Evolutionary conservation across 2,329 filamentous ascomycete genomes (phyloP), one percentile per base, ranked within the genome.

Genomic region (Zasmidium cellare): DNA sequence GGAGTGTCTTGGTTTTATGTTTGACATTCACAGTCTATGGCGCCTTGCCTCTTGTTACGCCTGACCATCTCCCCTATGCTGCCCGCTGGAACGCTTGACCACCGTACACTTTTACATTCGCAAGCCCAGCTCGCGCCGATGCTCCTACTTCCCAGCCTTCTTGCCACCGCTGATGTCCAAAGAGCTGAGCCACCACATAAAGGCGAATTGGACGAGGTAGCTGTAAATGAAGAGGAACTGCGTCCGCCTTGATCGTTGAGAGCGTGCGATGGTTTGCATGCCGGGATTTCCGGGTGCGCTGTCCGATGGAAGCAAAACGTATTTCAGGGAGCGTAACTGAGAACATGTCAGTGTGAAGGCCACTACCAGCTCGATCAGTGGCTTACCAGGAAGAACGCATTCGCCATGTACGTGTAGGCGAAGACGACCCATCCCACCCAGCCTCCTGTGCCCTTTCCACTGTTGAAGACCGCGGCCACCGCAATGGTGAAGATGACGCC

Each of bases 171-270:
- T 57, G 24, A 70, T 47, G 38, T 73, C 69, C 66, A 83, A 77
- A 22, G 82, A 77, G 63, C 77, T 89, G 61, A 90, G 75, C 70
- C 87, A 82, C 87, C 93, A 94, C 92, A 97, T 99, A 75, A 97
- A 96, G 56, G 92, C 79, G 66, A 97, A 84, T 78, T 99, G 94
- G 56, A 97, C 88, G 55, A 96, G 81, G 75, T 97, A 99, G 46
- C 92, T 93, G 77, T 99, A 97, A 66, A 92, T 82, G 75, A 96
- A 96, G 65, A 97, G 81, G 71, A 96, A 96, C 75, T 96, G 91
- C 1, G 92, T 96, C 62, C 92, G 83, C 72, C 91, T 87, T 75
- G 89, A 94, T 71, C 89, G 87, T 78, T 96, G 94, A 41, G 90
- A 87, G 62, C 92, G 85, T 24, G 91, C 91, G 60, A 96, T 89